phyloP scores from a whole-genome alignment of 805 yeast species.

The Citeromyces nyonsensis region DNA sequence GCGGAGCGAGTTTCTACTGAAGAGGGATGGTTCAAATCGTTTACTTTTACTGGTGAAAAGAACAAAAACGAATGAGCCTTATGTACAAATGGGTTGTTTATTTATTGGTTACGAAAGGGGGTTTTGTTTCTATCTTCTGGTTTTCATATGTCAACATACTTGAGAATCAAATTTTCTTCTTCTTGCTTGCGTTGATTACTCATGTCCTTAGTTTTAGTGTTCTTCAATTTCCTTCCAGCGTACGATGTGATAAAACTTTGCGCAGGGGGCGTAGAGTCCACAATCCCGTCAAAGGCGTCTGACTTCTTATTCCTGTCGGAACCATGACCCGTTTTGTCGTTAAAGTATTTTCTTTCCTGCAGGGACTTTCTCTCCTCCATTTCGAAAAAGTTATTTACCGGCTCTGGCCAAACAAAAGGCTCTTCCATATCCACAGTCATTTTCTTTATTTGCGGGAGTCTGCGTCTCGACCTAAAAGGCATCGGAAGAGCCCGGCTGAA shows the following conservation, averaged over 20 bases:
- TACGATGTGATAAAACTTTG: conserved; percentile 47
- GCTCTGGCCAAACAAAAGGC: conserved; percentile 92
- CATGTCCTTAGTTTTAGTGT: conserved; percentile 19
- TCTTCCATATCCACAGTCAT: conserved; percentile 95
- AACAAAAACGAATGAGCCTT: neutral
- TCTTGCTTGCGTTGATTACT: conserved; percentile 8
- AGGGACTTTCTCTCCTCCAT: conserved; percentile 17
- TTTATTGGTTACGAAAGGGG: neutral
- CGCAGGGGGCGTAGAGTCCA: conserved; percentile 36
- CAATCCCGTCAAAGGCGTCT: conserved; percentile 61
- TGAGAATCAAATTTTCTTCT: conserved; percentile 19
- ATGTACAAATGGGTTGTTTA: neutral
- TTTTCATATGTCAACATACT: conserved; percentile 22
- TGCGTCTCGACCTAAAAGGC: conserved; percentile 48
- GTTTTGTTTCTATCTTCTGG: conserved; percentile 13
- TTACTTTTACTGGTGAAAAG: conserved; percentile 1
- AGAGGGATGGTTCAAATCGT: conserved; percentile 1
- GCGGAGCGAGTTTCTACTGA: neutral
- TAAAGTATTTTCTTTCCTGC: conserved; percentile 35
- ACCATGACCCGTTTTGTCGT: conserved; percentile 35
- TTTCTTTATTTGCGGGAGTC: conserved; percentile 74
- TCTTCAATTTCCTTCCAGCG: conserved; percentile 26
- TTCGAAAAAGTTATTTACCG: conserved; percentile 18
- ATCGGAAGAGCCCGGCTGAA: conserved; percentile 40
- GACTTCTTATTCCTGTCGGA: conserved; percentile 58